Percentiles rank a stretch among this genome's conserved stretches.
Conservation (phyloP, 768 basidiomycete species). For the Boletus rubropictus region DNA sequence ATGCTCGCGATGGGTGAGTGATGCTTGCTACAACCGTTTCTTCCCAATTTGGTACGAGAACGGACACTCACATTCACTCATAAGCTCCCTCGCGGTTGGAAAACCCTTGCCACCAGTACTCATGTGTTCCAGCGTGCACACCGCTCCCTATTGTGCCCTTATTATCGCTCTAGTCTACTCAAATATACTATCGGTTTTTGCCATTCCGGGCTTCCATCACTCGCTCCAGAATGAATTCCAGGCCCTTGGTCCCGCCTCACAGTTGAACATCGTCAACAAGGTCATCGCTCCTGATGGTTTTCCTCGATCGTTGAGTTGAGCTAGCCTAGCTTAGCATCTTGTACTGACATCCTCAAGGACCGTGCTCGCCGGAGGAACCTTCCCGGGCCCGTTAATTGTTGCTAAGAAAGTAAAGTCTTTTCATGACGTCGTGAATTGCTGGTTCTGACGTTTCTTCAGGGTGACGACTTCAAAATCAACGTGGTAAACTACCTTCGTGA, state of each 20-base stretch:
- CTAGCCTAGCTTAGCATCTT: not conserved
- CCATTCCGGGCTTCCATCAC: not conserved
- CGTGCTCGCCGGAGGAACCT: conserved; percentile 37
- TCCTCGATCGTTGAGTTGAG: conserved; percentile 30
- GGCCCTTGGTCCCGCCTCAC: conserved; percentile 20
- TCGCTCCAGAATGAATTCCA: not conserved
- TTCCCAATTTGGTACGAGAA: not conserved
- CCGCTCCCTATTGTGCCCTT: not conserved
- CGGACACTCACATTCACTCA: not conserved
- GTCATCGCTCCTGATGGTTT: conserved; percentile 47
- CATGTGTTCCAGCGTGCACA: conserved; percentile 4
- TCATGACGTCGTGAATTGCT: not conserved
- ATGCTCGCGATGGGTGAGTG: not conserved
- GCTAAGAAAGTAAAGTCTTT: conserved; percentile 30
- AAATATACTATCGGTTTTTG: not conserved
- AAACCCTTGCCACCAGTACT: not conserved
- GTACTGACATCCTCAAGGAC: conserved; percentile 26
- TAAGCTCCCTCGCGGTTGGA: not conserved
- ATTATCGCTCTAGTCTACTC: not conserved
- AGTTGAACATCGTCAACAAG: conserved; percentile 37
- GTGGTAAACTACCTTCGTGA: conserved; percentile 44
- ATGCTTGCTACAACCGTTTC: not conserved
- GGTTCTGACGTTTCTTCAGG: conserved; percentile 21
- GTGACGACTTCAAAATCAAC: conserved; percentile 36
- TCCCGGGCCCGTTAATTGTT: conserved; percentile 41